These are phyloP conservation scores for Pestalotiopsis sp. DNA, from an alignment of 2,329 filamentous ascomycete species.

Conservation along the genomic window DNA sequence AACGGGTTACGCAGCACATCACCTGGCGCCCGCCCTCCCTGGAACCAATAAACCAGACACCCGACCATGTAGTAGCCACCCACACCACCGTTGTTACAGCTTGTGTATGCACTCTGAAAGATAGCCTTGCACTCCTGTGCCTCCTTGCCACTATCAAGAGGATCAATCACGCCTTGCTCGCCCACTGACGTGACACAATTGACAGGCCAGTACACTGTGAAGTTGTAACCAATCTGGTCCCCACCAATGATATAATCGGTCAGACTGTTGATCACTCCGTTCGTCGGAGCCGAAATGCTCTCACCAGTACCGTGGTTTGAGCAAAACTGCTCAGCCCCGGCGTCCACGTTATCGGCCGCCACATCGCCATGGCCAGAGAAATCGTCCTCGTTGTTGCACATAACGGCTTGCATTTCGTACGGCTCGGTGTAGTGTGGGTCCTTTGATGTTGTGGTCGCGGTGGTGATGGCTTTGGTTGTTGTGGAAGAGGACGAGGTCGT, in stretches of 20 bases:
- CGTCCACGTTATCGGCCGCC: background rate
- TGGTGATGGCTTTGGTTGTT: background rate
- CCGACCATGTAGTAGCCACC: background rate
- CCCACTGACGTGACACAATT: background rate
- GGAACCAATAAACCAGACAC: background rate
- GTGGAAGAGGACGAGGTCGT: background rate
- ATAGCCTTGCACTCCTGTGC: background rate
- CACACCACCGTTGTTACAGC: background rate
- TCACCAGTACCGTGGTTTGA: background rate
- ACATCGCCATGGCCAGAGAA: background rate
- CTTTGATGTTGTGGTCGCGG: background rate
- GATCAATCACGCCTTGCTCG: background rate
- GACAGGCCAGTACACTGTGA: background rate
- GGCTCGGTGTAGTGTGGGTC: slow-evolving; percentile 1
- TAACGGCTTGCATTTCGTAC: background rate
- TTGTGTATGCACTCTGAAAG: background rate
- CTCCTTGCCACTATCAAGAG: background rate
- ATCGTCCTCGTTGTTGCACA: background rate
- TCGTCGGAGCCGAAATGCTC: background rate
- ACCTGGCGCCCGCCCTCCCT: background rate
- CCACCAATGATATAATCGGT: background rate
- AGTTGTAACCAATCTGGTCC: background rate
- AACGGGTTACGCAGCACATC: background rate
- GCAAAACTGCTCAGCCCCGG: background rate
- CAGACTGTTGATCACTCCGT: background rate